Percentiles rank a stretch among this genome's conserved stretches.
phyloP scores from a whole-genome alignment of 768 basidiomycete species.

The Mycena epipterygia region DNA sequence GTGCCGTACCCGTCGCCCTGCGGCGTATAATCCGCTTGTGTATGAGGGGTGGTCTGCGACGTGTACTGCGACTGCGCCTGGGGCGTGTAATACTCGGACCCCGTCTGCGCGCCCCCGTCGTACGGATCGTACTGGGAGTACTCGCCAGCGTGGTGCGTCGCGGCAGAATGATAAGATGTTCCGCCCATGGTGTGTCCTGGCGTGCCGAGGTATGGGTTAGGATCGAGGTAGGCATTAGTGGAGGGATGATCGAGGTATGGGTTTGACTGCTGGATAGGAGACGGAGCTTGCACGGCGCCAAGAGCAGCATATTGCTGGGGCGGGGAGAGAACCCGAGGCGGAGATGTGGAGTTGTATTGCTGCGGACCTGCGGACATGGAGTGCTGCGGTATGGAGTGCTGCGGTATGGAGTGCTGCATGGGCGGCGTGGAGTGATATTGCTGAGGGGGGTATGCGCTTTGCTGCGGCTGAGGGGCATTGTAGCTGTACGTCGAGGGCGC shows the following conservation, averaged over 20 bases:
- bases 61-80: conserved; percentile 40
- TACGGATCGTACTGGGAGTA: conserved; percentile 70
- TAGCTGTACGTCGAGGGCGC: conserved; percentile 47
- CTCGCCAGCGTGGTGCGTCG: conserved; percentile 59
- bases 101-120: conserved; percentile 39
- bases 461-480: conserved; percentile 41
- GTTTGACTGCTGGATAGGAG: conserved; percentile 39
- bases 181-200: conserved; percentile 59
- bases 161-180: conserved; percentile 63
- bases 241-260: conserved; percentile 54
- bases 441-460: conserved; percentile 35
- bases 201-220: conserved; percentile 56
- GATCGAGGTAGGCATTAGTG: conserved; percentile 54
- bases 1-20: conserved; percentile 64
- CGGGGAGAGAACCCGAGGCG: conserved; percentile 32
- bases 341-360: conserved; percentile 28
- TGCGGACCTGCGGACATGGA: conserved; percentile 31
- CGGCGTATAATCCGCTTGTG: conserved; percentile 66
- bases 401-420: conserved; percentile 37
- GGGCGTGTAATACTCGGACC: conserved; percentile 44
- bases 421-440: conserved; percentile 39
- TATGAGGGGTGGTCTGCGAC: conserved; percentile 40
- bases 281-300: conserved; percentile 9
- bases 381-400: conserved; percentile 41
- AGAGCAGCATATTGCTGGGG: conserved; percentile 48